A percentile compares a stretch with the other conserved stretches of the same genome.
Evolutionary conservation across 345 rosid species (phyloP).

Genomic region (Hevea brasiliensis): DNA sequence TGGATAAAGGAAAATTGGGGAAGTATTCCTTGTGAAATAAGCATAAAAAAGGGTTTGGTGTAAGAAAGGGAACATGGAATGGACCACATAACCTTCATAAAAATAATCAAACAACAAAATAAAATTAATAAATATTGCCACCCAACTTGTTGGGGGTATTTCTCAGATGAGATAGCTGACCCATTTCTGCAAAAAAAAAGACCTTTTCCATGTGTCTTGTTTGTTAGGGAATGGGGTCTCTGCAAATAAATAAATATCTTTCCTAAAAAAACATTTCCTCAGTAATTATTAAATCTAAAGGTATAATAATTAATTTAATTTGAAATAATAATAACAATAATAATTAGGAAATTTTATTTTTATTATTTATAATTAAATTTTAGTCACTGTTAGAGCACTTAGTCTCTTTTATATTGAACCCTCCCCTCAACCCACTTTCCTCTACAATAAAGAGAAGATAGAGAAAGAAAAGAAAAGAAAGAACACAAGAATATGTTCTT

Average conservation of each 20-base stretch:
- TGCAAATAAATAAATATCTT: constrained; percentile 23
- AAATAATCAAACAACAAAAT: constrained; percentile 39
- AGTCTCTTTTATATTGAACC: constrained; percentile 44
- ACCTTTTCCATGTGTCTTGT: constrained; percentile 53
- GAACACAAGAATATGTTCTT: not conserved
- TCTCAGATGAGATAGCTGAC: constrained; percentile 51
- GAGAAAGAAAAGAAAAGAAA: not conserved
- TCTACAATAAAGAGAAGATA: constrained; percentile 23
- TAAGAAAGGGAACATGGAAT: constrained; percentile 46
- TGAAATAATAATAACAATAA: no score
- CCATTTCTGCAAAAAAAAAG: constrained; percentile 26
- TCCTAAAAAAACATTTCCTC: no score
- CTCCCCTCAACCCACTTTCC: constrained; percentile 37
- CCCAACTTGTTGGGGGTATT: constrained; percentile 74
- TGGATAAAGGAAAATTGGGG: not conserved
- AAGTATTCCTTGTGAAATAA: constrained; percentile 40
- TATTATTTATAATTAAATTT: not conserved
- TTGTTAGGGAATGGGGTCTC: constrained; percentile 48
- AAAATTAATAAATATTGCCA: constrained; percentile 43
- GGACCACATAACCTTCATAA: constrained; percentile 58
- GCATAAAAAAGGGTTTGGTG: constrained; percentile 37
- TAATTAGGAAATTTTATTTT: no score
- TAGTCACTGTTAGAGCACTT: constrained; percentile 36
- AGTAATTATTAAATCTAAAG: no score
- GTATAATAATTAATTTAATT: no score